Conservation (phyloP, 208 protist genomes). For the Phytomonas francai region DNA sequence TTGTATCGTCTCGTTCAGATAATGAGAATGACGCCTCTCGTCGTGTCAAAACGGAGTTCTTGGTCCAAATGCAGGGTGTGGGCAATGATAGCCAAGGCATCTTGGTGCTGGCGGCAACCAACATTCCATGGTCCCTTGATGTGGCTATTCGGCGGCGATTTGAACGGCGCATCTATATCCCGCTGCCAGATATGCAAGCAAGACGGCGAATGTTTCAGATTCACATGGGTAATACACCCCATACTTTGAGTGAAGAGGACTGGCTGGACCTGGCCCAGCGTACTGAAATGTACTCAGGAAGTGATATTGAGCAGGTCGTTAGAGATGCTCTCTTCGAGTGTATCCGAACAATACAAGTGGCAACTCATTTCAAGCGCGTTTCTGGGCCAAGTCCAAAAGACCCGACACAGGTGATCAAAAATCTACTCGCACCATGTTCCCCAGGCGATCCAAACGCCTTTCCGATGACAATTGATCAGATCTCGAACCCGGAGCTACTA, state of each 20-base stretch:
- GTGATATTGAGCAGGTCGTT: constrained; percentile 95
- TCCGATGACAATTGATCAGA: constrained; percentile 90
- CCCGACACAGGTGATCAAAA: constrained; percentile 60
- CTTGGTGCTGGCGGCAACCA: constrained; percentile 89
- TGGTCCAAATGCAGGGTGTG: constrained; percentile 96
- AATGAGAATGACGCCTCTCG: constrained; percentile 89
- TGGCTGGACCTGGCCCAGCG: constrained; percentile 84
- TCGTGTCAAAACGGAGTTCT: constrained; percentile 99
- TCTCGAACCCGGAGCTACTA: constrained; percentile 85
- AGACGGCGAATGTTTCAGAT: constrained; percentile 93
- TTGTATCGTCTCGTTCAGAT: constrained; percentile 82
- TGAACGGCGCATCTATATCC: constrained; percentile 91
- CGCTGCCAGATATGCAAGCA: constrained; percentile 82
- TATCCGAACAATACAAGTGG: constrained; percentile 93
- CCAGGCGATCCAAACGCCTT: constrained; percentile 90
- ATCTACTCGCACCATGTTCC: constrained; percentile 89
- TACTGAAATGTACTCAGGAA: constrained; percentile 93
- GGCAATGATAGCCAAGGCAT: constrained; percentile 82
- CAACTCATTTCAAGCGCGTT: constrained; percentile 96
- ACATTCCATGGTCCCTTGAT: constrained; percentile 89
- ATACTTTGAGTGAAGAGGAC: constrained; percentile 82
- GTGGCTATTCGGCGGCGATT: constrained; percentile 87
- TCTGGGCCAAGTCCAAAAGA: constrained; percentile 65
- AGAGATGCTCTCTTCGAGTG: constrained; percentile 97
- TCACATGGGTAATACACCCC: constrained; percentile 91